These are phyloP conservation scores for Myxozyma mucilagina DNA, from an alignment of 805 yeast genomes.

Conservation along the genomic window DNA sequence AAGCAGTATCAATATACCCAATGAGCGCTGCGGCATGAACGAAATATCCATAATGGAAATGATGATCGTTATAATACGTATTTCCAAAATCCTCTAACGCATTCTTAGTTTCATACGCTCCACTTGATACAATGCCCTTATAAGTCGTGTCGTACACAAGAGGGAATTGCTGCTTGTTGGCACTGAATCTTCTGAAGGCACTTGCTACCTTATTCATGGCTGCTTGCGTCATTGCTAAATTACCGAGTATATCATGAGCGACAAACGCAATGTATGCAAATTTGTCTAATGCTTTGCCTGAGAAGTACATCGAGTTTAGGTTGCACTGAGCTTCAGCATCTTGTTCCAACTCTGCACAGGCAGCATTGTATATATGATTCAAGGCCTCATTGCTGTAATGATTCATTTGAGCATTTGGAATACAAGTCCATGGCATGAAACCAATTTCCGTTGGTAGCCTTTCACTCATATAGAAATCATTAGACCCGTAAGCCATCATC, in stretches of 20 bases:
- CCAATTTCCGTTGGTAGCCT: constrained; percentile 48
- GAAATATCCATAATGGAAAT: constrained; percentile 83
- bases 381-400: constrained; percentile 45
- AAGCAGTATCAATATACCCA: constrained; percentile 59
- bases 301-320: constrained; percentile 83
- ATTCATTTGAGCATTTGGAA: constrained; percentile 37
- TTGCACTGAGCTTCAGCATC: constrained; percentile 61
- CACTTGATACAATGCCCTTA: constrained; percentile 61
- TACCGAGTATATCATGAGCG: constrained; percentile 63
- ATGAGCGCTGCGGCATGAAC: constrained; percentile 80
- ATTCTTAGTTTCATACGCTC: constrained; percentile 36
- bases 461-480: constrained; percentile 41
- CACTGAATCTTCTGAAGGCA: constrained; percentile 68
- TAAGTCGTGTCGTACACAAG: constrained; percentile 62
- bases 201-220: constrained; percentile 59
- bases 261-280: constrained; percentile 84
- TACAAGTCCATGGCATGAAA: constrained; percentile 55
- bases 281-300: constrained; percentile 87
- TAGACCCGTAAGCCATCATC: constrained; percentile 42
- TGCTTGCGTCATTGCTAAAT: constrained; percentile 51
- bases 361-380: constrained; percentile 49
- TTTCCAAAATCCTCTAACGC: constrained; percentile 70
- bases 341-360: constrained; percentile 52
- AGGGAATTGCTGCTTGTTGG: constrained; percentile 69
- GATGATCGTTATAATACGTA: constrained; percentile 80